Evolutionary conservation across 352 stramenopile genomes (phyloP).

Genomic region (Globisporangium cystogenes): DNA sequence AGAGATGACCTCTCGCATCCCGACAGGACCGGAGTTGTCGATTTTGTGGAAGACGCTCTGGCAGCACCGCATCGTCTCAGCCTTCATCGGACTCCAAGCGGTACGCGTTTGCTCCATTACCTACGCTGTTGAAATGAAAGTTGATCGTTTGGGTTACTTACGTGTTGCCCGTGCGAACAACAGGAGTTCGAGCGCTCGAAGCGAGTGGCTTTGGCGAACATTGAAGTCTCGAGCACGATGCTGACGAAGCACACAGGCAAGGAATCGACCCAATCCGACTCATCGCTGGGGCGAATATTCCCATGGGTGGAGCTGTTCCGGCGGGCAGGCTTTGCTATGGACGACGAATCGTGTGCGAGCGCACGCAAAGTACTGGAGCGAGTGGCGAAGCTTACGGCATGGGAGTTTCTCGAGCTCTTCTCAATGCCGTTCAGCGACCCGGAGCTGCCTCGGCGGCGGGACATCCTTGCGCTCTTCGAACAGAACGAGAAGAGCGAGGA

Average conservation of each 20-base stretch:
- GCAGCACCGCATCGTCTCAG: conserved; percentile 56
- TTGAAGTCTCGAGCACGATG: conserved; percentile 13
- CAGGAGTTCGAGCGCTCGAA: conserved; percentile 22
- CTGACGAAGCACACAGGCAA: conserved; percentile 10
- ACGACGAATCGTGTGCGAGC: conserved; percentile 41
- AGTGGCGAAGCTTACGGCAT: conserved; percentile 44
- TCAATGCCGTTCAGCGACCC: conserved; percentile 71
- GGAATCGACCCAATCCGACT: not conserved
- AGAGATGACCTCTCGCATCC: conserved; percentile 49
- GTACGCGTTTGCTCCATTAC: conserved; percentile 20
- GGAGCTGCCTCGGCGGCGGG: conserved; percentile 45
- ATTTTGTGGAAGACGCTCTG: conserved; percentile 65
- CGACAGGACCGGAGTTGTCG: conserved; percentile 50
- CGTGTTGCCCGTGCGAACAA: not conserved
- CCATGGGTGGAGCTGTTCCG: conserved; percentile 73
- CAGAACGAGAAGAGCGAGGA: conserved; percentile 47
- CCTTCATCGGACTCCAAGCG: conserved; percentile 50
- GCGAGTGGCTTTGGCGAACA: conserved; percentile 10
- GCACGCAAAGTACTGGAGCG: conserved; percentile 33
- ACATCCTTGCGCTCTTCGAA: conserved; percentile 63
- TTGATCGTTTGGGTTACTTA: not conserved
- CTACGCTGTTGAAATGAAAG: not conserved
- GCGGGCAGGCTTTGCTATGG: conserved; percentile 39
- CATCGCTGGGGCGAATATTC: conserved; percentile 23
- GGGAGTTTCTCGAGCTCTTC: conserved; percentile 78